Percentiles rank a stretch among this genome's conserved stretches.
phyloP scores from a whole-genome alignment of 139 green algal species.

The Chlamydomonas sphaeroides region DNA sequence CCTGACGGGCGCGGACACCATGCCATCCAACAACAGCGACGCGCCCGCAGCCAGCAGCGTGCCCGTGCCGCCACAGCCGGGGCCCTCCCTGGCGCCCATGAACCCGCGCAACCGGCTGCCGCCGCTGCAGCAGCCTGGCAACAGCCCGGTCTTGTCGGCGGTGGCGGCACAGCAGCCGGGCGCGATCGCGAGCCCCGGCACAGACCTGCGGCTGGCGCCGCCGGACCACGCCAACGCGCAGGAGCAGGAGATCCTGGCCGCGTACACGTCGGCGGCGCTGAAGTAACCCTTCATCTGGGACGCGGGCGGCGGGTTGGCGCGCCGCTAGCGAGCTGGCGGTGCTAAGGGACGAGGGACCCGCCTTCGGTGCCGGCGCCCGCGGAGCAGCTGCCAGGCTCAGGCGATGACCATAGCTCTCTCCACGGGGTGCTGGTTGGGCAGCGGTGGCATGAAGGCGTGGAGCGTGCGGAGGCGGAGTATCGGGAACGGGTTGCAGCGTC shows the following conservation, averaged over 20 bases:
- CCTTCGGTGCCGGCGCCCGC: too few relatives aligned
- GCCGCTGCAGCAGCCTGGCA: background rate
- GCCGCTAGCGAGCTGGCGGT: too few relatives aligned
- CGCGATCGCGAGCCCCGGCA: slow-evolving; percentile 16
- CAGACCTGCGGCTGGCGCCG: background rate
- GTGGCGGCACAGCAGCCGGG: background rate
- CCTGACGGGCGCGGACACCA: background rate
- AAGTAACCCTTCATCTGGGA: too few relatives aligned
- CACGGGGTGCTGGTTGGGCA: too few relatives aligned
- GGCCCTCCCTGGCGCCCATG: background rate
- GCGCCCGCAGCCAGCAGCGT: slow-evolving; percentile 26
- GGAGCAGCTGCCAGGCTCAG: too few relatives aligned
- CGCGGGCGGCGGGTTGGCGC: too few relatives aligned
- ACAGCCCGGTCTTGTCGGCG: background rate
- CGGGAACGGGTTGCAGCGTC: too few relatives aligned
- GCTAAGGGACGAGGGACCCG: too few relatives aligned
- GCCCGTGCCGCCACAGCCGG: background rate
- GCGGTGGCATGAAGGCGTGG: too few relatives aligned
- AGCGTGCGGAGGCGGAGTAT: too few relatives aligned
- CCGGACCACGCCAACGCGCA: background rate
- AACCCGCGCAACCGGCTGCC: background rate
- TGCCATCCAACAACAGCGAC: slow-evolving; percentile 39
- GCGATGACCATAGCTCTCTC: too few relatives aligned
- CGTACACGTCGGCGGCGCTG: background rate
- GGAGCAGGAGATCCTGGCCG: slow-evolving; percentile 6